phyloP scores from a whole-genome alignment of 768 basidiomycete genomes.

The Cystofilobasidium bisporidii region DNA sequence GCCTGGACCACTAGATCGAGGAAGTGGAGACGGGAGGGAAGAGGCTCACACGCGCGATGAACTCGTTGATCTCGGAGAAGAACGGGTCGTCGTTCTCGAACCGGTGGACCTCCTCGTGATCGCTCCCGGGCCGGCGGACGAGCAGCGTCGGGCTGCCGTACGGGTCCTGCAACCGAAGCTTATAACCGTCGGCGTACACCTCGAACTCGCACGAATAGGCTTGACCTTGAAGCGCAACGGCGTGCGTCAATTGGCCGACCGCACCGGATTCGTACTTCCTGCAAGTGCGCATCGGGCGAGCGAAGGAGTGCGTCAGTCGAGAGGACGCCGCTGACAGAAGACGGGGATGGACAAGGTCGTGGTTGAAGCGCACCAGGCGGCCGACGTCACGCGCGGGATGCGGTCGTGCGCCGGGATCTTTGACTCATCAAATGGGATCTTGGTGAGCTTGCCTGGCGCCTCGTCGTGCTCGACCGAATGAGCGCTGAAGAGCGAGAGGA shows the following conservation, averaged over 20 bases:
- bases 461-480: slow-evolving; percentile 91
- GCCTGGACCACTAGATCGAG: slow-evolving; percentile 54
- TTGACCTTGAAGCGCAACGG: slow-evolving; percentile 80
- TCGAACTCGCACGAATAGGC: slow-evolving; percentile 93
- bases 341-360: too few species aligned
- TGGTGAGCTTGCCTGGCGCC: slow-evolving; percentile 70
- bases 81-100: slow-evolving; percentile 31
- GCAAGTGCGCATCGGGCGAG: too few species aligned
- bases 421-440: slow-evolving; percentile 70
- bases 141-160: slow-evolving; percentile 84
- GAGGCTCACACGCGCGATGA: too few species aligned
- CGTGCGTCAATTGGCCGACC: slow-evolving; percentile 81
- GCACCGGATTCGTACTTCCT: slow-evolving; percentile 88
- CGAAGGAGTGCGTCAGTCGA: too few species aligned
- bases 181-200: slow-evolving; percentile 87
- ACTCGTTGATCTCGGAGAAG: slow-evolving; percentile 83
- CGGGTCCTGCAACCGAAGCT: slow-evolving; percentile 52
- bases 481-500: too few species aligned
- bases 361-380: too few species aligned
- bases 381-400: slow-evolving; percentile 85
- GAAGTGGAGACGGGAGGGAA: too few species aligned
- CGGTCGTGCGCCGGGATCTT: slow-evolving; percentile 67
- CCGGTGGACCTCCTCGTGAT: slow-evolving; percentile 40
- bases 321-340: too few species aligned
- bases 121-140: slow-evolving; percentile 50